A percentile compares a stretch with the other conserved stretches of the same genome.
phyloP scores from a whole-genome alignment of 176 grass and related monocot species.

The Lolium rigidum region DNA sequence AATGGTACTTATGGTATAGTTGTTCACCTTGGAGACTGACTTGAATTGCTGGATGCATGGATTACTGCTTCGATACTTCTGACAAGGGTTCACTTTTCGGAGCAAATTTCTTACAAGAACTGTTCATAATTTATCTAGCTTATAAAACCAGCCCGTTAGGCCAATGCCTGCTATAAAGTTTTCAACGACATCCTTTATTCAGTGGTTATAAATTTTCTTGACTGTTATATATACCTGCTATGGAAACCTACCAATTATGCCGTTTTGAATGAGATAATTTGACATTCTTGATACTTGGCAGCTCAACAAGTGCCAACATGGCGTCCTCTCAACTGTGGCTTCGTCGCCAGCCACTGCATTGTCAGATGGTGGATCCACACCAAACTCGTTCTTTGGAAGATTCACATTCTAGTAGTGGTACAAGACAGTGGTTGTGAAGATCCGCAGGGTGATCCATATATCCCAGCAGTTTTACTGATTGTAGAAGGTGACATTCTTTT shows the following conservation, averaged over 20 bases:
- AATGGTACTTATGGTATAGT: background rate
- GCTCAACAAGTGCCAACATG: slow-evolving; percentile 90
- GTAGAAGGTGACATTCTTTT: slow-evolving; percentile 51
- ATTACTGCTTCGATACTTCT: background rate
- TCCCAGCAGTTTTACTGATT: slow-evolving; percentile 32
- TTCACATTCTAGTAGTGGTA: slow-evolving; percentile 62
- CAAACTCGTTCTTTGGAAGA: slow-evolving; percentile 71
- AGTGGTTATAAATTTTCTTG: slow-evolving; percentile 13
- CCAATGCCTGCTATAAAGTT: background rate
- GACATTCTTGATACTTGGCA: slow-evolving; percentile 48
- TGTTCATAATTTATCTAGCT: slow-evolving; percentile 17
- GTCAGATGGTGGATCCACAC: slow-evolving; percentile 60
- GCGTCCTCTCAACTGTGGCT: slow-evolving; percentile 63
- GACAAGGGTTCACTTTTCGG: background rate
- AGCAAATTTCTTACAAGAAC: background rate
- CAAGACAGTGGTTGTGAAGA: slow-evolving; percentile 33
- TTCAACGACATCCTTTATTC: background rate
- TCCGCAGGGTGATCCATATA: slow-evolving; percentile 16
- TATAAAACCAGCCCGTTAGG: background rate
- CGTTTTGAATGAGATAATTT: slow-evolving; percentile 3
- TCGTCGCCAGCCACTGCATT: slow-evolving; percentile 50
- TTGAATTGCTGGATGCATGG: background rate
- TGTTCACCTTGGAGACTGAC: background rate
- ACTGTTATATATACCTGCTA: slow-evolving; percentile 12
- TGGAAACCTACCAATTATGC: background rate